phyloP scores from a whole-genome alignment of 345 rosid genomes.

The Eucalyptus tenuipes region DNA sequence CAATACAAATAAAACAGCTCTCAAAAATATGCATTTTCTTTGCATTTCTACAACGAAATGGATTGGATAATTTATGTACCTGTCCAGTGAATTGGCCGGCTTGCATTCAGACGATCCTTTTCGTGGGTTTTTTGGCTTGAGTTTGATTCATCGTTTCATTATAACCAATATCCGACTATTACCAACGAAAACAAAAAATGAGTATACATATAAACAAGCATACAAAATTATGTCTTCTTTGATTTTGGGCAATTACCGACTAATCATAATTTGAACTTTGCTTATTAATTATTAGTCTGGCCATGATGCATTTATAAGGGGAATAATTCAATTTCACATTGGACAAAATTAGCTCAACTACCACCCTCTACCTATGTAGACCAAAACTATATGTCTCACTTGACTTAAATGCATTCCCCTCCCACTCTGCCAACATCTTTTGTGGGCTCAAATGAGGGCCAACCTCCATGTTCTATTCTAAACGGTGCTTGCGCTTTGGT shows the following conservation, averaged over 20 bases:
- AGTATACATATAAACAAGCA: not conserved
- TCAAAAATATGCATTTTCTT: not conserved
- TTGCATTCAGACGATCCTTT: not conserved
- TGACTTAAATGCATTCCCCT: not conserved
- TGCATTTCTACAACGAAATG: not conserved
- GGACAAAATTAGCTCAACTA: not conserved
- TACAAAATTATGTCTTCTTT: not conserved
- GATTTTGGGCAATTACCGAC: not conserved
- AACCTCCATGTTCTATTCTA: not conserved
- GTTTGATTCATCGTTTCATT: not conserved
- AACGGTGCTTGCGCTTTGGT: not conserved
- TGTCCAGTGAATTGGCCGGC: not conserved
- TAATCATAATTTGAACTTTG: not conserved
- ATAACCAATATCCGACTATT: not conserved
- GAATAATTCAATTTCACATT: not conserved
- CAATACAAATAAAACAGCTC: not conserved
- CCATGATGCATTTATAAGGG: not conserved
- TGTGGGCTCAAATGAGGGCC: not conserved
- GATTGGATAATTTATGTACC: not conserved
- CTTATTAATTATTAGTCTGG: not conserved
- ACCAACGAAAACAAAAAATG: not conserved
- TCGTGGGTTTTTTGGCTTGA: not conserved
- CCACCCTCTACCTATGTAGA: not conserved
- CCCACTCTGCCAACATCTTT: not conserved
- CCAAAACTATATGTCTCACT: not conserved